phyloP scores from a whole-genome alignment of 2,329 filamentous ascomycete species.

The Cladophialophora exuberans region DNA sequence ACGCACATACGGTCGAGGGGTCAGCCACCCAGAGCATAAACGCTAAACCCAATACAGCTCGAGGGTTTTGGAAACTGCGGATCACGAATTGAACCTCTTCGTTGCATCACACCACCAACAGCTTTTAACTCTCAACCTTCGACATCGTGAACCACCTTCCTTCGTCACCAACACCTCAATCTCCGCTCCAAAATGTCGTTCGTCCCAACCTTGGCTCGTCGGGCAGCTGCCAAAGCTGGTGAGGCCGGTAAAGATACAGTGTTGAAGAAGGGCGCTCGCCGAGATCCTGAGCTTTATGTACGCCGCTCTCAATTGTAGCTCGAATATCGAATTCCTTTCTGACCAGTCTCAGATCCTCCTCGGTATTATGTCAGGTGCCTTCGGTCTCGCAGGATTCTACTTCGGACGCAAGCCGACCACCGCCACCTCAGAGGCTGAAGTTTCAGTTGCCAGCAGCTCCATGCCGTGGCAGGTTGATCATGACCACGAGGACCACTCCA shows the following conservation, averaged over 20 bases:
- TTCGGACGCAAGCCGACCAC: conserved; percentile 83
- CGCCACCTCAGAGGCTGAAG: conserved; percentile 76
- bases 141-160: background rate
- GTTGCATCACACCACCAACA: conserved; percentile 22
- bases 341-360: conserved; percentile 71
- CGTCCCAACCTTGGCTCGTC: conserved; percentile 19
- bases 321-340: background rate
- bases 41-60: conserved; percentile 4
- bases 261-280: conserved; percentile 64
- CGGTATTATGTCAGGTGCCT: conserved; percentile 85
- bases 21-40: background rate
- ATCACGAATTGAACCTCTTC: conserved; percentile 5
- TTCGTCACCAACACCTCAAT: too few relatives aligned
- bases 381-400: conserved; percentile 82
- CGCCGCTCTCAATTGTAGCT: conserved; percentile 33
- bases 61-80: conserved; percentile 10
- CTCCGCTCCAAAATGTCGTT: conserved; percentile 21
- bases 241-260: conserved; percentile 51
- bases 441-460: conserved; percentile 72
- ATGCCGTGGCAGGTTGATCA: conserved; percentile 88
- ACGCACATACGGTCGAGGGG: background rate
- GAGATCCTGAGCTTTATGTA: conserved; percentile 77
- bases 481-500: conserved; percentile 64
- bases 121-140: conserved; percentile 3
- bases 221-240: conserved; percentile 35